Conservation (phyloP, 75 land plant species). For the Pinus tabuliformis region DNA sequence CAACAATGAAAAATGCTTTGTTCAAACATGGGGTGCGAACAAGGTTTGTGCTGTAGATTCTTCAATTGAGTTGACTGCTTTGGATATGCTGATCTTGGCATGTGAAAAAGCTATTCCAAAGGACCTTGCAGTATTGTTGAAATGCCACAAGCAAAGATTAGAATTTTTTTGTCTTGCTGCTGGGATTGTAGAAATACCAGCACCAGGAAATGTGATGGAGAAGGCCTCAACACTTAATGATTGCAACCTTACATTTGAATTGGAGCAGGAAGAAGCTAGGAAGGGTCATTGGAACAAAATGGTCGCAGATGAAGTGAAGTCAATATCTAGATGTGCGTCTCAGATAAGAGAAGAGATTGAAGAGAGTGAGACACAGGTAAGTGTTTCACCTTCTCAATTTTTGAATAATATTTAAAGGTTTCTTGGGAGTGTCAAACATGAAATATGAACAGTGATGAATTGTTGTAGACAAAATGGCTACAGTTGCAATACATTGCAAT, state of each 20-base stretch:
- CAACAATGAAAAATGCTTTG: slow-evolving; percentile 44
- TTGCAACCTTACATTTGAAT: slow-evolving; percentile 24
- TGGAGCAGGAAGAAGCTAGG: slow-evolving; percentile 25
- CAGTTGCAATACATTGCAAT: not conserved
- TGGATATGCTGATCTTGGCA: slow-evolving; percentile 64
- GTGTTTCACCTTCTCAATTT: slow-evolving; percentile 7
- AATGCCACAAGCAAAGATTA: slow-evolving; percentile 62
- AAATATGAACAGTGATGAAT: not conserved
- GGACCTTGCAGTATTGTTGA: slow-evolving; percentile 46
- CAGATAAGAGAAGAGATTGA: slow-evolving; percentile 48
- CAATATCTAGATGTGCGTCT: slow-evolving; percentile 54
- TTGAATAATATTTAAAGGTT: not conserved
- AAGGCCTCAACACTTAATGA: slow-evolving; percentile 6
- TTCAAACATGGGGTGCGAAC: slow-evolving; percentile 13
- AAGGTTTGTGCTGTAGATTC: slow-evolving; percentile 39
- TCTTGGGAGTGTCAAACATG: not conserved
- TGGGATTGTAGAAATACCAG: slow-evolving; percentile 44
- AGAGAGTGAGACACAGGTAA: slow-evolving; percentile 45
- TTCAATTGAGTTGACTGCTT: slow-evolving; percentile 65
- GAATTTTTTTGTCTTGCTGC: slow-evolving; percentile 59
- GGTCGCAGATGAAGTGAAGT: slow-evolving; percentile 73
- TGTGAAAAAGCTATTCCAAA: slow-evolving; percentile 65
- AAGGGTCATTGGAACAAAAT: slow-evolving; percentile 29
- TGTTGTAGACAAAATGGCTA: no score
- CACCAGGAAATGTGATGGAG: slow-evolving; percentile 3